Evolutionary conservation across 192 early-diverging fungal species (phyloP).

Genomic region (Rhizoclosmatium globosum): DNA sequence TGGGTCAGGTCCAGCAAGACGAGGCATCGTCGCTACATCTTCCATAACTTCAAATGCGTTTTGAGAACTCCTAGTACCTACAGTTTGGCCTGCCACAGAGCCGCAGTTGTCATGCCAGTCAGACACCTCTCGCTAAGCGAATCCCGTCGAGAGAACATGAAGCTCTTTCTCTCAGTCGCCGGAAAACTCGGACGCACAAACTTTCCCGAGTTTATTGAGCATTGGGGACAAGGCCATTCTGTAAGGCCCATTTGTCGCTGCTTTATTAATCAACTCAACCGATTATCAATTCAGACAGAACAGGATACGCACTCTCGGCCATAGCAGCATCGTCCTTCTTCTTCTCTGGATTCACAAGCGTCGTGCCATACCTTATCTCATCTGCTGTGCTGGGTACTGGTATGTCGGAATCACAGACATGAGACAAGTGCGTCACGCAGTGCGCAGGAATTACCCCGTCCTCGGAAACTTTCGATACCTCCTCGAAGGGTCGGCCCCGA

Average conservation of each 20-base stretch:
- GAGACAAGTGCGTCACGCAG: conserved; percentile 5
- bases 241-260: neutral
- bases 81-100: neutral
- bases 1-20: too few relatives aligned
- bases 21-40: too few relatives aligned
- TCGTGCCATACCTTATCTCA: neutral
- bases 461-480: conserved; percentile 11
- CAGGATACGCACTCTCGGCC: neutral
- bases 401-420: conserved; percentile 18
- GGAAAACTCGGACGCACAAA: conserved; percentile 7
- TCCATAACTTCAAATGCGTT: neutral
- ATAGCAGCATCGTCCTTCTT: conserved; percentile 1
- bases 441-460: conserved; percentile 10
- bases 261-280: neutral
- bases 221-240: conserved; percentile 8
- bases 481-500: neutral
- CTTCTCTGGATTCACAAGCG: neutral
- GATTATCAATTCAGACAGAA: neutral
- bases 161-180: neutral
- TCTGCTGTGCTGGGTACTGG: neutral
- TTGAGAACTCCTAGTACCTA: neutral
- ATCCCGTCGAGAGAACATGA: conserved; percentile 1
- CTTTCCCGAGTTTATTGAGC: conserved; percentile 7
- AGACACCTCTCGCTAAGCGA: neutral
- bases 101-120: neutral